Base-by-base conservation (phyloP, 371 early-diverging fungal genomes). In the Mucor irregularis region DNA sequence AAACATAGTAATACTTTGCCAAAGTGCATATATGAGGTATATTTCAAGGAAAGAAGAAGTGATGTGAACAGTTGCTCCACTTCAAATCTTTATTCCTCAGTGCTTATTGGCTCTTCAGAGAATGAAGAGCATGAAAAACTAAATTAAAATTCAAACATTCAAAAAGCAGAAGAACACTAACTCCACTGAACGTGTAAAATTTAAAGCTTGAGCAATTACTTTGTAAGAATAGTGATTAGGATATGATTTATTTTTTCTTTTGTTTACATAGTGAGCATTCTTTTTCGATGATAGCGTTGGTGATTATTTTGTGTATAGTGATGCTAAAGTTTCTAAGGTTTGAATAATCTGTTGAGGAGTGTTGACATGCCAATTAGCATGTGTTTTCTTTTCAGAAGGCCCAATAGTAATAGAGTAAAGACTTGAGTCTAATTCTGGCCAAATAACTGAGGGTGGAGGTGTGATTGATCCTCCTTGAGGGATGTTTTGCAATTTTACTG, bases 341-440 rank as follows among this genome's bases (percentile, higher is more conserved):
- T 75, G 58, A 13, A 80, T 76, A 39, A 80, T 58, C 42, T 80
- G 72, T 35, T 76, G 68, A 10, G 79, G 56, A 47, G 50, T 70
- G 51, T 29, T 64, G 3, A 92, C 87, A 67, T 90, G 90, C 90
- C 90, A 94, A 46, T 80, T 69, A 17, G 94, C 93, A 39, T 81
- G 68, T n/a, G 93, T 92, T 73, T 84, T 87, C 76, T 93, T 94
- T 55, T 84, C 82, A 2, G 89, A 55, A 21, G 74, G 66, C 6
- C 68, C 69, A 2, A 68, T 66, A 4, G 66, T 66, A 8, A 65
- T 62, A 17, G 68, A 61, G 39, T 56, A 71, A 4, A 69, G 44
- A 49, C 40, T 47, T 7, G 55, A 49, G n/a, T 47, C 39, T 14
- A 16, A 21, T 29, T 56, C 49, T 1, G 39, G 42, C 62, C 56